These are phyloP conservation scores for Penicillium crystallinum DNA, from an alignment of 495 filamentous ascomycete species.

Conservation along the genomic window DNA sequence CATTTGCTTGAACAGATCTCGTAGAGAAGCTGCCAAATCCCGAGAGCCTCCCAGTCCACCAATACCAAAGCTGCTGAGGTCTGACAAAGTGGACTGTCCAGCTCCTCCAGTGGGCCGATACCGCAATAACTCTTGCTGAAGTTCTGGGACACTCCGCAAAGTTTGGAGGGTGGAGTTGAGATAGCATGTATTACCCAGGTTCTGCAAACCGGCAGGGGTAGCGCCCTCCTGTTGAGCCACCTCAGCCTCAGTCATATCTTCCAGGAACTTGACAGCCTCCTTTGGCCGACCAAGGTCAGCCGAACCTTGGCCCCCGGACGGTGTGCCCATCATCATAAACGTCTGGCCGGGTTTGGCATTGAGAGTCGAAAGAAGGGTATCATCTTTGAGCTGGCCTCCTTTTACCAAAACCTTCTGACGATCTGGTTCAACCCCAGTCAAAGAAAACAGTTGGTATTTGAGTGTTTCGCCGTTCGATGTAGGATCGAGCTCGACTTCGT, in stretches of 20 bases:
- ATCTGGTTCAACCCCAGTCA: slow-evolving; percentile 93
- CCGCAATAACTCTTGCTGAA: slow-evolving; percentile 70
- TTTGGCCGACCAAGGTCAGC: slow-evolving; percentile 63
- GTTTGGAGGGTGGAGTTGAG: slow-evolving; percentile 94
- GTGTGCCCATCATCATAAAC: slow-evolving; percentile 97
- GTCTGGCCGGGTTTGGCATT: slow-evolving; percentile 78
- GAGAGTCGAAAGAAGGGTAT: slow-evolving; percentile 76
- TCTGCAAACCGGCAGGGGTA: slow-evolving; percentile 82
- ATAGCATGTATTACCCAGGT: slow-evolving; percentile 96
- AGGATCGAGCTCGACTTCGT: slow-evolving; percentile 88
- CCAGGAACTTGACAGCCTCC: slow-evolving; percentile 80
- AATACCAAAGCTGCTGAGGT: slow-evolving; percentile 56
- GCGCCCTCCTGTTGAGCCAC: slow-evolving; percentile 76
- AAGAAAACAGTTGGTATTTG: slow-evolving; percentile 90
- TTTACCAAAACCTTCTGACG: slow-evolving; percentile 94
- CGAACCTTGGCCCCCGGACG: slow-evolving; percentile 55
- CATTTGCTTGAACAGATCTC: slow-evolving; percentile 91
- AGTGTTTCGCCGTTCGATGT: slow-evolving; percentile 82
- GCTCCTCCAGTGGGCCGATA: slow-evolving; percentile 50
- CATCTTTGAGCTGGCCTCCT: slow-evolving; percentile 92
- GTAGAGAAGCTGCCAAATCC: slow-evolving; percentile 76
- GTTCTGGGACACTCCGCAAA: slow-evolving; percentile 81
- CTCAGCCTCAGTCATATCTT: slow-evolving; percentile 98
- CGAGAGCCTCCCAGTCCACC: slow-evolving; percentile 53
- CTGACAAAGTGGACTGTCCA: slow-evolving; percentile 35